These are phyloP conservation scores for Pythium myriotylum DNA, from an alignment of 352 stramenopile genomes.

Conservation along the genomic window DNA sequence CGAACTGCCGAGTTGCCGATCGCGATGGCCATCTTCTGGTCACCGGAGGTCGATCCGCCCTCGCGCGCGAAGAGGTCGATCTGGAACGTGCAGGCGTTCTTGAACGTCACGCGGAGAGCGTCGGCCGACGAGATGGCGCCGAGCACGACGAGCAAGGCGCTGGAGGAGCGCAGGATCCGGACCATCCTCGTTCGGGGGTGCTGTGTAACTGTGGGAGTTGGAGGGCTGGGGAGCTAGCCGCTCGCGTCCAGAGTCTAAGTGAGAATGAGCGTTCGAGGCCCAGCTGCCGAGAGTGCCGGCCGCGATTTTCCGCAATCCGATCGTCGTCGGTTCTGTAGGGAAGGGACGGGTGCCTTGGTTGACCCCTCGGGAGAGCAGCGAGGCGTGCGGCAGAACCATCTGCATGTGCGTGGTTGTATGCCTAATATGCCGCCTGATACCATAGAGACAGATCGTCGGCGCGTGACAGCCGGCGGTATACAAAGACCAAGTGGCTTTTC, in stretches of 20 bases:
- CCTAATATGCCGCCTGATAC: background rate
- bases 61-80: slow-evolving; percentile 65
- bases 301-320: slow-evolving; percentile 16
- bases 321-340: slow-evolving; percentile 8
- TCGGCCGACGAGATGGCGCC: background rate
- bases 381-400: slow-evolving; percentile 13
- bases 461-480: background rate
- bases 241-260: slow-evolving; percentile 3
- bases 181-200: background rate
- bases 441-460: slow-evolving; percentile 7
- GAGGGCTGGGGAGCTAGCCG: background rate
- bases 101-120: slow-evolving; percentile 63
- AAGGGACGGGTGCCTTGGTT: slow-evolving; percentile 3
- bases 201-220: background rate
- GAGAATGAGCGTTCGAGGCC: slow-evolving; percentile 5
- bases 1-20: slow-evolving; percentile 40
- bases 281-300: background rate
- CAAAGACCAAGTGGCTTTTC: slow-evolving; percentile 8
- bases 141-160: background rate
- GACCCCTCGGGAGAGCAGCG: slow-evolving; percentile 1
- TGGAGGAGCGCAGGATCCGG: background rate
- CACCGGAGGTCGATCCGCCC: slow-evolving; percentile 54
- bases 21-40: slow-evolving; percentile 43
- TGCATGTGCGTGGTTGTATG: background rate
- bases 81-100: slow-evolving; percentile 51